Evolutionary conservation across 768 basidiomycete species (phyloP).

Genomic region (Tephrocybe sp.): DNA sequence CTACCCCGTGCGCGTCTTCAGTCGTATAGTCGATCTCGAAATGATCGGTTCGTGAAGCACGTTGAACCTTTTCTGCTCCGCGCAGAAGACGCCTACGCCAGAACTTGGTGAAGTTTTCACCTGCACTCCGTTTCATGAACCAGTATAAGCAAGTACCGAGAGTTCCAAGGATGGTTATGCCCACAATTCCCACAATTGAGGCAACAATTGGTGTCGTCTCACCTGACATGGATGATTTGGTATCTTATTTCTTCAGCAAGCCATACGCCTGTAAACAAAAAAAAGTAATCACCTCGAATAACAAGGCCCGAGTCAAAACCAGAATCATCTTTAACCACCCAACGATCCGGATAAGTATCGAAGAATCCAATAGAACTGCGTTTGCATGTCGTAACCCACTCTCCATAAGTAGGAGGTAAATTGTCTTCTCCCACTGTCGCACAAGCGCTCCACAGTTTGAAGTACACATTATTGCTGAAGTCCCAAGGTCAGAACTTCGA

Average conservation of each 20-base stretch:
- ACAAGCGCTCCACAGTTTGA: constrained; percentile 26
- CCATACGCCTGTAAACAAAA: background rate
- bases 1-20: constrained; percentile 11
- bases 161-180: background rate
- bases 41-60: background rate
- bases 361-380: constrained; percentile 9
- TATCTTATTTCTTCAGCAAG: background rate
- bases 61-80: constrained; percentile 10
- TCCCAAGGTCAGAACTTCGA: background rate
- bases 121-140: background rate
- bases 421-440: constrained; percentile 3
- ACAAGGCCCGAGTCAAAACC: constrained; percentile 3
- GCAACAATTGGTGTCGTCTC: constrained; percentile 4
- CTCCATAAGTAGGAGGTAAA: constrained; percentile 3
- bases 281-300: constrained; percentile 8
- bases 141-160: constrained; percentile 3
- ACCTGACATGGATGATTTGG: background rate
- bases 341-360: constrained; percentile 7
- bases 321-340: background rate
- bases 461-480: constrained; percentile 28
- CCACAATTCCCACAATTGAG: constrained; percentile 10
- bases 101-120: background rate
- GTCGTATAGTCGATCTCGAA: constrained; percentile 18
- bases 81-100: background rate
- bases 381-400: constrained; percentile 12